These are phyloP conservation scores for Salicornia ramosissima DNA, from an alignment of 148 eudicot species.

Conservation along the genomic window DNA sequence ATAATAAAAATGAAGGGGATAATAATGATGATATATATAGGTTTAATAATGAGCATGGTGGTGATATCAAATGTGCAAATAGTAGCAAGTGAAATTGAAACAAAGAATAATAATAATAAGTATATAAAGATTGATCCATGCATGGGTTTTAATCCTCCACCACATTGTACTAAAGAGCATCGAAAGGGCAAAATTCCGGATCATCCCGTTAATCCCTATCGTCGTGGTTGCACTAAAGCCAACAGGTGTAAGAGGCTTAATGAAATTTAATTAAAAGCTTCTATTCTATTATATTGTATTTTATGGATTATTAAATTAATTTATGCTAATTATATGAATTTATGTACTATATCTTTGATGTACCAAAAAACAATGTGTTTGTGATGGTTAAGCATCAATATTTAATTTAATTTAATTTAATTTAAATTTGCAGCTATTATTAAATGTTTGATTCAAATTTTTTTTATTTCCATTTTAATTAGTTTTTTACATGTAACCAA, in stretches of 20 bases:
- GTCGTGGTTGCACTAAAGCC: slow-evolving; percentile 1
- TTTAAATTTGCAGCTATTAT: too few species aligned
- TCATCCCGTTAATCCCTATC: neutral
- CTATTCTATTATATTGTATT: too few species aligned
- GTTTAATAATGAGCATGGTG: neutral
- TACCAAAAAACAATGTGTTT: too few species aligned
- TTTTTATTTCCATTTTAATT: too few species aligned
- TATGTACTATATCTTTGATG: too few species aligned
- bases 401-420: too few species aligned
- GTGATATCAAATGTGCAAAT: neutral
- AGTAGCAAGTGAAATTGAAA: neutral
- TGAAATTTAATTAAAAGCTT: too few species aligned
- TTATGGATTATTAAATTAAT: too few species aligned
- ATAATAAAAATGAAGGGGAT: neutral
- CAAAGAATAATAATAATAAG: neutral
- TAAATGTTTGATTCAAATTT: too few species aligned
- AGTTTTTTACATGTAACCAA: too few species aligned
- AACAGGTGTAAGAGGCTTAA: slow-evolving; percentile 1
- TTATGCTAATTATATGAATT: too few species aligned
- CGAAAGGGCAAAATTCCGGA: neutral
- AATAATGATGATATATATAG: neutral
- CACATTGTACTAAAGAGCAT: neutral
- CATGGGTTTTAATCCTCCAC: neutral
- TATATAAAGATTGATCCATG: slow-evolving; percentile 1
- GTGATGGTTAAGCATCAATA: too few species aligned